Conservation (phyloP, 148 eudicot species). For the Silene latifolia region DNA sequence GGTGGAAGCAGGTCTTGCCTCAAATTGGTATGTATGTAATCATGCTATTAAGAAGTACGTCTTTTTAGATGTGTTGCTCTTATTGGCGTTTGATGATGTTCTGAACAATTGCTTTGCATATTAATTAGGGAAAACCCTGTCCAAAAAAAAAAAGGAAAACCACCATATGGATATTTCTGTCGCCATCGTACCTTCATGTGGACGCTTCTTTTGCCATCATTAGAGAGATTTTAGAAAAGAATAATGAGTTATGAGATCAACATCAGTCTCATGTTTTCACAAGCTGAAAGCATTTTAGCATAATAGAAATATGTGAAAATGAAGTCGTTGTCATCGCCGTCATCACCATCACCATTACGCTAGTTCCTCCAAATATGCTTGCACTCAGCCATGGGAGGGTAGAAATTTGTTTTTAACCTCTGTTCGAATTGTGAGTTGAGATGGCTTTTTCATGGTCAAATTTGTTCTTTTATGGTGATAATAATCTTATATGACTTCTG, state of each 20-base stretch:
- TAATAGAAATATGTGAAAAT: not conserved
- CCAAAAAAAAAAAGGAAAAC: no score
- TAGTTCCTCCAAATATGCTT: no score
- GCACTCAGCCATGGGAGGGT: not conserved
- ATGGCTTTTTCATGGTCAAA: not conserved
- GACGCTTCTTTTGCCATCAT: no score
- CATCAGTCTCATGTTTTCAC: no score
- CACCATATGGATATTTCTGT: no score
- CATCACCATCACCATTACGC: no score
- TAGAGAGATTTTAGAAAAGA: no score
- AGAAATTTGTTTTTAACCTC: not conserved
- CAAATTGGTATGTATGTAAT: conserved; percentile 70
- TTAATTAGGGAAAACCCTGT: not conserved
- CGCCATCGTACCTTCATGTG: no score
- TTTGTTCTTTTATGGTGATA: not conserved
- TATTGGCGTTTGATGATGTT: not conserved
- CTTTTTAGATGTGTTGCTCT: not conserved
- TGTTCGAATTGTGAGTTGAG: not conserved
- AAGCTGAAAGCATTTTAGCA: no score
- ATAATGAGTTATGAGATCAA: no score
- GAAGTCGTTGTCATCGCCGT: no score
- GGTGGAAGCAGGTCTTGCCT: conserved; percentile 78
- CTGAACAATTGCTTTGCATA: not conserved
- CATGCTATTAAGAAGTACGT: not conserved
- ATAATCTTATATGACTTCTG: no score